Base-by-base conservation (phyloP, 768 basidiomycete genomes). In the Trametes maxima region DNA sequence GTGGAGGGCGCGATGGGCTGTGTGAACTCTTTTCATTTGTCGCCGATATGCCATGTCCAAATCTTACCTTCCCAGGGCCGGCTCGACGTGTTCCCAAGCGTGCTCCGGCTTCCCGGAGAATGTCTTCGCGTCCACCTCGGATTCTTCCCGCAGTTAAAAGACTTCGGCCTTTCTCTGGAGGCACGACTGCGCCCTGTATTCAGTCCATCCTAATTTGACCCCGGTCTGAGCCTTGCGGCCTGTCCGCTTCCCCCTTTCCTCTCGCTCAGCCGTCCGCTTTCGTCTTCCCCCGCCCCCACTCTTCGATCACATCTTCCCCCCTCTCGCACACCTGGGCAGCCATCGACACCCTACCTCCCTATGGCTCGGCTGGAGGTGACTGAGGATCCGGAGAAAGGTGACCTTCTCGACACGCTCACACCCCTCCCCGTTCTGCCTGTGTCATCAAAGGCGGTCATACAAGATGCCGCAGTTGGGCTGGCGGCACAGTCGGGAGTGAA, bases 301-400 rank as follows among this genome's bases (percentile, higher is more conserved):
- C 39, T 49, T 39, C 54, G 47, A 45, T 36, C 49, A 57, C 55
- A 42, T 22, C 35, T 35, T 52, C 17, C 52, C 45, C 42, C 46
- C 22, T 24, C 37, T n/a, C 50, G n/a, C 17, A 19, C 33, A 17
- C 21, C 7, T 43, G 37, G 5, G 16, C 45, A 22, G 2, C 33
- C 25, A 21, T 19, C 42, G n/a, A 11, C 21, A n/a, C 17, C 21
- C 61, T 35, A 22, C 48, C 54, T 22, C 57, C 39, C 42, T 12
- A 73, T 73, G 71, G 60, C 72, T 50, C 39, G 43, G 16, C 44
- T 60, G 13, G 36, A 57, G 19, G 42, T 64, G 43, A 58, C 70
- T 42, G 70, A 73, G 48, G 71, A 70, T 42, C 70, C 72, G 13
- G 73, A 74, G 67, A 70, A 70, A 64, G 72, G 67, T n/a, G 12